A percentile compares a stretch with the other conserved stretches of the same genome.
phyloP scores from a whole-genome alignment of 2,329 filamentous ascomycete genomes.

The Zasmidium citrigriseum region DNA sequence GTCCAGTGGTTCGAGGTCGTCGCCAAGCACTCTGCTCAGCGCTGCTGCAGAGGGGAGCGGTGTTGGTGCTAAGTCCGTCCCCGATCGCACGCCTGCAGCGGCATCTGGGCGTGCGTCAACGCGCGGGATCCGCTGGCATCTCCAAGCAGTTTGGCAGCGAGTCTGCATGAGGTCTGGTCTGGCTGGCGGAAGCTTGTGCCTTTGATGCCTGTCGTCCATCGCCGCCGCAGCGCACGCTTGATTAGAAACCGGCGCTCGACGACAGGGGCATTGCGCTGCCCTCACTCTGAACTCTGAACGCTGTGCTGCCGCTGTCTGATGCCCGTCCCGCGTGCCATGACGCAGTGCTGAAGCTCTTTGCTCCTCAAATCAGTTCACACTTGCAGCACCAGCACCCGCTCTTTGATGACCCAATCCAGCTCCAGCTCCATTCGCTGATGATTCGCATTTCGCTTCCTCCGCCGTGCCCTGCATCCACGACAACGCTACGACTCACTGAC shows the following conservation, averaged over 20 bases:
- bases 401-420: neutral
- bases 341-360: neutral
- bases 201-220: neutral
- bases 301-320: no score
- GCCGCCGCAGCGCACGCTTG: neutral
- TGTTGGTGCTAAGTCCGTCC: no score
- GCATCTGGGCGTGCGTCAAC: neutral
- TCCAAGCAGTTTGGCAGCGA: no score
- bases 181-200: neutral
- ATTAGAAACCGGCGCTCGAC: slow-evolving; percentile 1
- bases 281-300: neutral
- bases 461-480: neutral
- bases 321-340: neutral
- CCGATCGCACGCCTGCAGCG: neutral
- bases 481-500: neutral
- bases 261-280: neutral
- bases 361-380: neutral
- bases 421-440: neutral
- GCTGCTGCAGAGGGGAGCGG: no score
- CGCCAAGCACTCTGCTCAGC: no score
- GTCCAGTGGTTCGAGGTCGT: no score
- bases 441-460: neutral
- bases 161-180: no score
- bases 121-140: no score
- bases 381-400: neutral